Base-by-base conservation (phyloP, 2,329 filamentous ascomycete species). In the Paecilomyces fulvus region DNA sequence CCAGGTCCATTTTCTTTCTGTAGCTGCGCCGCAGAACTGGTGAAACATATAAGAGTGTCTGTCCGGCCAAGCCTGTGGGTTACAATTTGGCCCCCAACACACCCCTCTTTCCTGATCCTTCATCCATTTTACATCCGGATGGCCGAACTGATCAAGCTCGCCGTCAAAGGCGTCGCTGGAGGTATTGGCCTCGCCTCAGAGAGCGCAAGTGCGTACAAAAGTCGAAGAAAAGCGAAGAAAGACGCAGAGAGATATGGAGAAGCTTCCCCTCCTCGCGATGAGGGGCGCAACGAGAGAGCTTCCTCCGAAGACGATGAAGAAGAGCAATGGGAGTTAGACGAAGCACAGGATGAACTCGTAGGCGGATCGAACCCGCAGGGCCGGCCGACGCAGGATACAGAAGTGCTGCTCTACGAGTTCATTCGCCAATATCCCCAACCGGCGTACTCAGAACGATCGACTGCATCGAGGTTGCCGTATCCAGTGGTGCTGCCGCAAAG, bases 401-500 rank as follows among this genome's bases (percentile, higher is more conserved):
- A 21, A 2, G 20, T 3, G 12, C 46, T 49, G 8, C 9, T 25
- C 8, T 10, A 21, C 12, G 23, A 21, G 12, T 49, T 49, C 46
- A 9, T 49, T 14, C 46, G 20, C n/a, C 20, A 23, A 3, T 14
- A 49, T 23, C 20, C 46, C 9, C 46, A 21, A 17, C 43, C 43
- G 20, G n/a, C 43, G 43, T 23, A 17, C n/a, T 48, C 43, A 48
- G n/a, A 17, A 48, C 20, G n/a, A 48, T 20, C 43, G 10, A 20
- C 43, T 17, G 9, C n/a, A 49, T 23, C 46, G 9, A 49, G 52
- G 17, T 58, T 74, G 2, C 62, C 66, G 1, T 68, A 63, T 21
- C 73, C 73, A 1, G 73, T 75, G 17, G 66, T 74, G n/a, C 59
- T 75, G 14, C 73, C 73, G 0, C 73, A 76, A 58, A 67, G 72